phyloP scores from a whole-genome alignment of 805 yeast genomes.

The Saccharomyces kudriavzevii region DNA sequence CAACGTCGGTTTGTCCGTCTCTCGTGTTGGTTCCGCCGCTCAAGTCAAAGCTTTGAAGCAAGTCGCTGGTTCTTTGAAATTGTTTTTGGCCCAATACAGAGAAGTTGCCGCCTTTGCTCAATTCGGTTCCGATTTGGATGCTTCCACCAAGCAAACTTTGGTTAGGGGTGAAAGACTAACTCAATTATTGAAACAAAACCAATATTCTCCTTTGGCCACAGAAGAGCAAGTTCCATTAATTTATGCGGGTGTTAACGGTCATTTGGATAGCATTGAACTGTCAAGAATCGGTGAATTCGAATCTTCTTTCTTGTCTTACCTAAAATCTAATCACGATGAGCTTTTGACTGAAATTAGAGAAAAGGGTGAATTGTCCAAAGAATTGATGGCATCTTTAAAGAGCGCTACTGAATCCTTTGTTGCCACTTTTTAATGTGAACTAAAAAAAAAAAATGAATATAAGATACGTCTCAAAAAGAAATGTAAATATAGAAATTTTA shows the following conservation, averaged over 20 bases:
- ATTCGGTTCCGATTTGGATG: slow-evolving; percentile 99
- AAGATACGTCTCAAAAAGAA: slow-evolving; percentile 2
- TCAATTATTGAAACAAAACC: slow-evolving; percentile 96
- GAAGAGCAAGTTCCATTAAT: slow-evolving; percentile 98
- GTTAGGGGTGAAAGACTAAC: slow-evolving; percentile 99
- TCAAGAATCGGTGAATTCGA: slow-evolving; percentile 87
- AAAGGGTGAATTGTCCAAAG: slow-evolving; percentile 86
- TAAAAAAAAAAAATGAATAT: slow-evolving; percentile 3
- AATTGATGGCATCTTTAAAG: slow-evolving; percentile 78
- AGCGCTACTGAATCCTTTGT: slow-evolving; percentile 86
- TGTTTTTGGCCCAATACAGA: slow-evolving; percentile 99
- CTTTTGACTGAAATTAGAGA: slow-evolving; percentile 76
- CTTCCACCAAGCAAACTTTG: slow-evolving; percentile 98
- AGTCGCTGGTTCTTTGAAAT: slow-evolving; percentile 99
- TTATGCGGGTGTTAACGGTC: slow-evolving; percentile 99
- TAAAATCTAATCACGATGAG: slow-evolving; percentile 82
- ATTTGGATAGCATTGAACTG: slow-evolving; percentile 78
- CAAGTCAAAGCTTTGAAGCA: slow-evolving; percentile 99
- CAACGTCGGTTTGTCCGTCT: slow-evolving; percentile 98
- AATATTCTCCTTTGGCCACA: slow-evolving; percentile 92
- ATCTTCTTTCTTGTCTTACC: slow-evolving; percentile 82
- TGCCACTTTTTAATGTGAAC: slow-evolving; percentile 64
- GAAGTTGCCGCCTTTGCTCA: slow-evolving; percentile 99
- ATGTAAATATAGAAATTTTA: slow-evolving; percentile 1
- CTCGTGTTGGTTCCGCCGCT: slow-evolving; percentile 99